Percentiles rank a stretch among this genome's conserved stretches.
Conservation (phyloP, 768 basidiomycete species). For the Pleurotus platypus region DNA sequence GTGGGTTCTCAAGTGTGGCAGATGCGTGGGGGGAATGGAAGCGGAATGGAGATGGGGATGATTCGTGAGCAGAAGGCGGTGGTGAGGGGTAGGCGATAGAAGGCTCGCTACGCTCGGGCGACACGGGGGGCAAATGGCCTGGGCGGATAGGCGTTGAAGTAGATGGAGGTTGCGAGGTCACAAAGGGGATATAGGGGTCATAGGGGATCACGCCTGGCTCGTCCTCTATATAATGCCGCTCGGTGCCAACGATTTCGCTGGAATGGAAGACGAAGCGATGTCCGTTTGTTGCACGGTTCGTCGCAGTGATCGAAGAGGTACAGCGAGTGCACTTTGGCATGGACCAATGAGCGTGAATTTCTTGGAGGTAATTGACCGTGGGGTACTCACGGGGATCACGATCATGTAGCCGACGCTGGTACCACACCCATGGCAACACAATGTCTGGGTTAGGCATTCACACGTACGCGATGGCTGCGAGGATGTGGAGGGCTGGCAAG, state of each 20-base stretch:
- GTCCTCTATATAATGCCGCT: conserved; percentile 58
- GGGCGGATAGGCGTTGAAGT: conserved; percentile 23
- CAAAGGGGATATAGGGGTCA: conserved; percentile 22
- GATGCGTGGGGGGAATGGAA: conserved; percentile 18
- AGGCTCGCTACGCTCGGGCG: conserved; percentile 34
- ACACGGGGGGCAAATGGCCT: conserved; percentile 34
- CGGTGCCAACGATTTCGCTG: conserved; percentile 56
- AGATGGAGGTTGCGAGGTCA: conserved; percentile 20
- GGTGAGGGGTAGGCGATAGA: conserved; percentile 19
- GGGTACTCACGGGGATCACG: conserved; percentile 51
- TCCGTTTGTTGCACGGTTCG: conserved; percentile 75
- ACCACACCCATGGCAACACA: conserved; percentile 81
- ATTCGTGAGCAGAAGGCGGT: conserved; percentile 16
- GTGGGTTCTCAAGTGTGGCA: conserved; percentile 13
- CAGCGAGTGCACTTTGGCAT: conserved; percentile 58
- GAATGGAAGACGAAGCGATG: conserved; percentile 89
- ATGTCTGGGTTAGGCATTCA: conserved; percentile 79
- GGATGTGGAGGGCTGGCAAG: conserved; percentile 30
- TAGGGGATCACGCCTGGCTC: conserved; percentile 61
- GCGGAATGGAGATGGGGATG: conserved; percentile 21
- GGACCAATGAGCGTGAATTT: conserved; percentile 4
- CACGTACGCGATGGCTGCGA: conserved; percentile 54
- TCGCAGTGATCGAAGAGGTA: conserved; percentile 63
- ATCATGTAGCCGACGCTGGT: conserved; percentile 76
- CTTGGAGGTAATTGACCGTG: neutral